phyloP scores from a whole-genome alignment of 768 basidiomycete genomes.

The Mycena indigotica region DNA sequence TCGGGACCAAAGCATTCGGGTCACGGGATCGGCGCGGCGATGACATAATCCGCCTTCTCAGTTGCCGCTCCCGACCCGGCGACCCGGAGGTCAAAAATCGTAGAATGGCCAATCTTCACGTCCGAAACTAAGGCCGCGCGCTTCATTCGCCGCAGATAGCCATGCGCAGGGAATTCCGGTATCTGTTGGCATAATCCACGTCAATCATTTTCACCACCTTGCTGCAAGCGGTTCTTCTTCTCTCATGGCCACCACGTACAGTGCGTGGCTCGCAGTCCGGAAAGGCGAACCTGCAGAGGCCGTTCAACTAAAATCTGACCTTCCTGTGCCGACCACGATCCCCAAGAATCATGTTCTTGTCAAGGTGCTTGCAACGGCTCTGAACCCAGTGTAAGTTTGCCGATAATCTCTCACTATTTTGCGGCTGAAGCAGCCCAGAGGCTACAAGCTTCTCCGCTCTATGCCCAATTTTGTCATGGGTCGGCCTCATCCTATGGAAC shows the following conservation, averaged over 20 bases:
- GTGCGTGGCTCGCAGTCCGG: slow-evolving; percentile 10
- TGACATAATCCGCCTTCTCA: background rate
- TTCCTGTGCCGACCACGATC: slow-evolving; percentile 28
- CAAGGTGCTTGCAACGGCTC: slow-evolving; percentile 53
- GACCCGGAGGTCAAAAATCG: too few relatives aligned
- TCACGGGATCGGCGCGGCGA: background rate
- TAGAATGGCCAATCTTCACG: too few relatives aligned
- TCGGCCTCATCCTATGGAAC: slow-evolving; percentile 57
- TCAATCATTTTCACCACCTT: too few relatives aligned
- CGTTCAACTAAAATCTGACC: slow-evolving; percentile 23
- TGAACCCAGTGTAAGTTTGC: slow-evolving; percentile 65
- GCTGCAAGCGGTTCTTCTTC: background rate
- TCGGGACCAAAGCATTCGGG: background rate
- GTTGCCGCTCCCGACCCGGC: too few relatives aligned
- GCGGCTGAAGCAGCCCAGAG: slow-evolving; percentile 41
- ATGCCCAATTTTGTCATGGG: slow-evolving; percentile 49
- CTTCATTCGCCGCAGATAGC: too few relatives aligned
- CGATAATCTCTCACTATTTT: background rate
- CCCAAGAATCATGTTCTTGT: slow-evolving; percentile 49
- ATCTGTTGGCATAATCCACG: too few relatives aligned
- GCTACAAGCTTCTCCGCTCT: slow-evolving; percentile 56
- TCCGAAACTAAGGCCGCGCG: too few relatives aligned
- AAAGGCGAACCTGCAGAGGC: slow-evolving; percentile 11
- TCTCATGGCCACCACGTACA: slow-evolving; percentile 16
- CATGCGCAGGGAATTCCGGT: background rate